Percentiles rank a stretch among this genome's conserved stretches.
Evolutionary conservation across 2,329 filamentous ascomycete genomes (phyloP).

Genomic region (Dactylellina sp.): DNA sequence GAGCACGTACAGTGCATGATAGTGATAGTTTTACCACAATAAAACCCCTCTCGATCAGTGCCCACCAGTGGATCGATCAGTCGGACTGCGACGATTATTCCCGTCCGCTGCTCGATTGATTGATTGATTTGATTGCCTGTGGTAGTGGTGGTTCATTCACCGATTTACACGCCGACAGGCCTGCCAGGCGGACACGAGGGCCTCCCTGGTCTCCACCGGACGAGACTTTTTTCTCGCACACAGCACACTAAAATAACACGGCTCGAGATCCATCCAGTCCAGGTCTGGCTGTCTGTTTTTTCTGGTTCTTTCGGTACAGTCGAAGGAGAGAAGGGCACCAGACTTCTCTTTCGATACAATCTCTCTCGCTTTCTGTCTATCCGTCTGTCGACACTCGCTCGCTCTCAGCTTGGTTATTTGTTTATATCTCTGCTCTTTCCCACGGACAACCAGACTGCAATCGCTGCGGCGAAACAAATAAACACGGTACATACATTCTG

Average conservation of each 20-base stretch:
- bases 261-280: slow-evolving; percentile 2
- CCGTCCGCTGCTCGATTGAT: no score
- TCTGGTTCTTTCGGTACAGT: slow-evolving; percentile 15
- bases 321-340: background rate
- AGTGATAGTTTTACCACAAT: no score
- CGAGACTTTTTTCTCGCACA: slow-evolving; percentile 44
- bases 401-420: slow-evolving; percentile 3
- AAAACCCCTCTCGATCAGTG: no score
- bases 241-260: slow-evolving; percentile 45
- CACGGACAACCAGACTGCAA: no score
- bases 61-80: slow-evolving; percentile 3
- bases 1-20: no score
- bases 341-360: no score
- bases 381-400: slow-evolving; percentile 8
- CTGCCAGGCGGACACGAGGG: slow-evolving; percentile 25
- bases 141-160: no score
- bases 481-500: no score
- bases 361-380: no score
- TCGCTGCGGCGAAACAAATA: no score
- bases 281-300: no score
- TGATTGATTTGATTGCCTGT: no score
- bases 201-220: slow-evolving; percentile 37
- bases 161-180: slow-evolving; percentile 32
- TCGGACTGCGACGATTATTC: slow-evolving; percentile 21
- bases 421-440: slow-evolving; percentile 4